These are phyloP conservation scores for Lanmaoa rubissima DNA, from an alignment of 768 basidiomycete genomes.

Conservation along the genomic window DNA sequence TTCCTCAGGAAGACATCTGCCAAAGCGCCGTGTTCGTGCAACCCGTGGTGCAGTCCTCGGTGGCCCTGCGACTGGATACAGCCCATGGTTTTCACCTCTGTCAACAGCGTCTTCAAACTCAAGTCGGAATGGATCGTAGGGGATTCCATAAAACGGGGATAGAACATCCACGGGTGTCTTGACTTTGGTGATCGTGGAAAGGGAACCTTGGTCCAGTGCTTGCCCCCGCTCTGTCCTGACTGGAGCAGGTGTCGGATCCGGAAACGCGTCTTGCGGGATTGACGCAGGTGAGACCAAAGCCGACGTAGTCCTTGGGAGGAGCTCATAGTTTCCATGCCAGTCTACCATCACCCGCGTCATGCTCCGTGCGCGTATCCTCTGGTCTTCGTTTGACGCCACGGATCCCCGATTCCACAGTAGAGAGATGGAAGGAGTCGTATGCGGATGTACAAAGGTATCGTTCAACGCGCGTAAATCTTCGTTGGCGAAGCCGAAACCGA, in stretches of 20 bases:
- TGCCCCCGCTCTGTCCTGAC: not conserved
- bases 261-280: conserved; percentile 24
- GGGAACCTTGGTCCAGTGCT: not conserved
- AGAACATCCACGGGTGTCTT: not conserved
- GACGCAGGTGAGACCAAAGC: conserved; percentile 2
- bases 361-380: not conserved
- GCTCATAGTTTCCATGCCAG: conserved; percentile 23
- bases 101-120: conserved; percentile 10
- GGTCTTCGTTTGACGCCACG: not conserved
- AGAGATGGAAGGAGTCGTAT: not conserved
- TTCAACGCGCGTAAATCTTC: not conserved
- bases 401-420: not conserved
- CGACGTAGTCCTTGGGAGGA: conserved; percentile 3
- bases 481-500: conserved; percentile 20
- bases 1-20: conserved; percentile 11
- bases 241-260: conserved; percentile 16
- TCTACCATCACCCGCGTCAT: conserved; percentile 10
- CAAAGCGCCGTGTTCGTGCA: conserved; percentile 10
- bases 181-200: not conserved
- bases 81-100: not conserved
- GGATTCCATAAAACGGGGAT: conserved; percentile 3
- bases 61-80: conserved; percentile 9
- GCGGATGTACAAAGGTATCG: not conserved
- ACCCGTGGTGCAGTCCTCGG: not conserved
- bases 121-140: conserved; percentile 23